phyloP scores from a whole-genome alignment of 805 yeast species.

The Ogataea degrootiae region DNA sequence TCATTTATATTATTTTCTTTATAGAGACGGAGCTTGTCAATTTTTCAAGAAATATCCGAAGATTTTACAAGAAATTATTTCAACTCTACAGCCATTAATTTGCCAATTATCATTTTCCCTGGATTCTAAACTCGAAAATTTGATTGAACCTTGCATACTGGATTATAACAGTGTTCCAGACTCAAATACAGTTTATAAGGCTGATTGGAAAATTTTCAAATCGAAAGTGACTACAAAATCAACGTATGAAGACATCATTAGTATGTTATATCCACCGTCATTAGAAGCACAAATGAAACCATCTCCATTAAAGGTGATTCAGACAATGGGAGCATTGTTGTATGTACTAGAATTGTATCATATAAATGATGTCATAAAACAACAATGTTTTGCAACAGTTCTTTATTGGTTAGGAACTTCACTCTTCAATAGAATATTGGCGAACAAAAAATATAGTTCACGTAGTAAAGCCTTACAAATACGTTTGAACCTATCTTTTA shows the following conservation, averaged over 20 bases:
- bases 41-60: conserved; percentile 52
- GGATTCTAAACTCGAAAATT: conserved; percentile 50
- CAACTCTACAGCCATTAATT: conserved; percentile 53
- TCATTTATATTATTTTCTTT: conserved; percentile 70
- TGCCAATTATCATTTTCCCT: conserved; percentile 65
- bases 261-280: conserved; percentile 81
- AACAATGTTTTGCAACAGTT: conserved; percentile 73
- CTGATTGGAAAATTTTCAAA: conserved; percentile 53
- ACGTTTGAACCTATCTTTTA: conserved; percentile 73
- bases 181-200: conserved; percentile 67
- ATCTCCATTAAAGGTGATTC: conserved; percentile 81
- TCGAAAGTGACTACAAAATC: conserved; percentile 33
- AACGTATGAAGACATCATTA: conserved; percentile 68
- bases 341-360: conserved; percentile 80
- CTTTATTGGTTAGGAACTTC: conserved; percentile 72
- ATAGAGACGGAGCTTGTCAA: conserved; percentile 52
- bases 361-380: conserved; percentile 71
- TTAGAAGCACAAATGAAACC: conserved; percentile 77
- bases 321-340: conserved; percentile 81
- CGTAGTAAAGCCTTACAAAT: conserved; percentile 87
- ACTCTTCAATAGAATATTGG: conserved; percentile 67
- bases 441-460: conserved; percentile 65
- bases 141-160: conserved; percentile 63
- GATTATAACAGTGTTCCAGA: conserved; percentile 83
- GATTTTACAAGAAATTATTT: conserved; percentile 54